Base-by-base conservation (phyloP, 768 basidiomycete species). In the Gloeopeniophorella convolvens region DNA sequence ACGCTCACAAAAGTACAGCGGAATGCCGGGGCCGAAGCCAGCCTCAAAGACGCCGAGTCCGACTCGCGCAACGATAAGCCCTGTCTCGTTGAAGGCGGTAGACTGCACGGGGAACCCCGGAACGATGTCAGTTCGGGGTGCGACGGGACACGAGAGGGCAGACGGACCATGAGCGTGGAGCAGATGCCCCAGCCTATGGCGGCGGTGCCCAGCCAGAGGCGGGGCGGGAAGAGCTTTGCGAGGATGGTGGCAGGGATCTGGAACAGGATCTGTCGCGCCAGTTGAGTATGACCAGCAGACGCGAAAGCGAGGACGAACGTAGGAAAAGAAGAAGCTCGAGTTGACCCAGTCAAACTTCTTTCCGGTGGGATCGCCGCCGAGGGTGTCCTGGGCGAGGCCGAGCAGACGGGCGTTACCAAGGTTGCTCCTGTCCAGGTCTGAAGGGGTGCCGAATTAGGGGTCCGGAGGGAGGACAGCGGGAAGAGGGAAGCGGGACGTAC, bases 341-440 rank as follows among this genome's bases (percentile, higher is more conserved):
- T 82, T 84, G 36, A 86, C 66, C 86, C 85, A 88, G 61, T 85
- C 85, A 60, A 85, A 89, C n/a, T 80, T 69, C 20, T 72, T 55
- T 1, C 87, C 85, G 0, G 78, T 80, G 8, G 75, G 75, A 59
- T 89, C 87, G 6, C 85, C 85, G 11, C 73, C 73, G 11, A 89
- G 76, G 11, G 61, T 67, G 52, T 89, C 83, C 32, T 77, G 62
- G 3, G 82, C 75, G 11, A 90, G 66, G 10, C 84, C 82, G 66
- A 84, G 84, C 32, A 89, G 68, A 43, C 86, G 76, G 40, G 88
- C 88, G 61, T 90, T 89, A 13, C 87, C 88, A 34, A 89, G 61
- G 61, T 89, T 89, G 0, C 83, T 80, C 46, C 89, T 77, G 63
- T 90, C 88, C 42, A 91, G 71, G 62, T 81, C 72, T 63, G 48